Base-by-base conservation (phyloP, 495 filamentous ascomycete species). In the Gamarada debralockiae region DNA sequence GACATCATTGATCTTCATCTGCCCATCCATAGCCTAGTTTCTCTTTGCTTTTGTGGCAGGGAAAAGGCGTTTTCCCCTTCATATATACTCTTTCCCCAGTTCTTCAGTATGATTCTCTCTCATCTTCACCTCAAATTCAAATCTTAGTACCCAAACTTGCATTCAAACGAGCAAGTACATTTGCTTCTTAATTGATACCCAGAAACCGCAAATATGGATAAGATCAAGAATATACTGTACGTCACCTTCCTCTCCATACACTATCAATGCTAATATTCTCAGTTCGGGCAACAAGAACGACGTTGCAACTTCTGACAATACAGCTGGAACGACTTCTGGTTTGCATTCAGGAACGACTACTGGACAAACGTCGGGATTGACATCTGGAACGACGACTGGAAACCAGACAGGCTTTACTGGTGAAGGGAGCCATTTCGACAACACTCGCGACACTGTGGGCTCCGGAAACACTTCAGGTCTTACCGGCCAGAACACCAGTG, bases 171-270 rank as follows among this genome's bases (percentile, higher is more conserved):
- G 10, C 18, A 2, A 15, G 3, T 25, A 27, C 29, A 43, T 24
- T 17, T 20, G 10, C 27, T 10, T 5, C 27, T 52, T 31, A 5
- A 34, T 49, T 37, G 10, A 52, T 18, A 53, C 23, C 43, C 24
- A 42, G 21, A 17, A 3, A 17, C 31, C 20, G 31, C 37, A 52
- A 53, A 41, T 42, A 60, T 60, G 57, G 53, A 60, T 2, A 60
- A 52, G 23, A 48, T 60, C 18, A 60, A 60, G 57, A 55, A 48
- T 33, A 33, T 60, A 20, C 42, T 60, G 57, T 53, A 36, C 17
- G 53, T 41, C 42, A 15, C 12, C 24, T 0, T 7, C 21, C 17
- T 27, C 37, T 14, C 27, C 14, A 27, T 17, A 5, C 27, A 10
- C 5, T 10, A 29, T 29, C 27, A 18, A 25, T 17, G 38, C 17